These are phyloP conservation scores for Plasmopara muralis DNA, from an alignment of 352 stramenopile genomes.

Conservation along the genomic window DNA sequence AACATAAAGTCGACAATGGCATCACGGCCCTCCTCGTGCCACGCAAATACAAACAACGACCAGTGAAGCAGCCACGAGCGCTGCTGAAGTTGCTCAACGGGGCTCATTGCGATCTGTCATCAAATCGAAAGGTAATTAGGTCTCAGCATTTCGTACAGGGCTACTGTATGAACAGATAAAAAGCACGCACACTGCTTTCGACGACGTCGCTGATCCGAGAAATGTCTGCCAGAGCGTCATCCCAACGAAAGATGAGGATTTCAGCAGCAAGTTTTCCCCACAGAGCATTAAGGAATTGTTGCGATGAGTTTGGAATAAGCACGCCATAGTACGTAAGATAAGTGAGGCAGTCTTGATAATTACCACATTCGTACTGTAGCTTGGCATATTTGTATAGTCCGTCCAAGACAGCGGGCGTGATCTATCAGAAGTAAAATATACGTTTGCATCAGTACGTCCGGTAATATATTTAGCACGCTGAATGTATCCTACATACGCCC, in stretches of 20 bases:
- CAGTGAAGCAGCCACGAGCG: conserved; percentile 98
- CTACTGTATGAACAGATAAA: neutral
- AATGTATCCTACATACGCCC: conserved; percentile 37
- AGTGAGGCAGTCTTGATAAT: conserved; percentile 90
- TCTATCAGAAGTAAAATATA: conserved; percentile 26
- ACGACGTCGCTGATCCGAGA: conserved; percentile 92
- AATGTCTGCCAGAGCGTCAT: conserved; percentile 91
- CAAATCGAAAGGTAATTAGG: too few species aligned
- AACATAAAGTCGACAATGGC: conserved; percentile 97
- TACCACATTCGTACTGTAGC: conserved; percentile 96
- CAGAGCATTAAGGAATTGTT: conserved; percentile 87
- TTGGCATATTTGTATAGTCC: conserved; percentile 93
- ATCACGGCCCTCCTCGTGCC: conserved; percentile 91
- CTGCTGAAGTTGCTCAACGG: conserved; percentile 94
- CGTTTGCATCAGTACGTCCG: neutral
- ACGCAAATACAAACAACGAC: conserved; percentile 94
- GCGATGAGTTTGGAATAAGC: conserved; percentile 77
- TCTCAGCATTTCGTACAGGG: too few species aligned
- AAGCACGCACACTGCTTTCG: conserved; percentile 80
- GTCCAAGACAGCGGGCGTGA: conserved; percentile 86
- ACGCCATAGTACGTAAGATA: conserved; percentile 89
- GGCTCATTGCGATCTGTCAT: conserved; percentile 53
- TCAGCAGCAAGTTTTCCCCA: conserved; percentile 96
- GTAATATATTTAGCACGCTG: neutral
- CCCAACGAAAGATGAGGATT: conserved; percentile 96